These are phyloP conservation scores for Epichloe scottii DNA, from an alignment of 2,329 filamentous ascomycete genomes.

Conservation along the genomic window DNA sequence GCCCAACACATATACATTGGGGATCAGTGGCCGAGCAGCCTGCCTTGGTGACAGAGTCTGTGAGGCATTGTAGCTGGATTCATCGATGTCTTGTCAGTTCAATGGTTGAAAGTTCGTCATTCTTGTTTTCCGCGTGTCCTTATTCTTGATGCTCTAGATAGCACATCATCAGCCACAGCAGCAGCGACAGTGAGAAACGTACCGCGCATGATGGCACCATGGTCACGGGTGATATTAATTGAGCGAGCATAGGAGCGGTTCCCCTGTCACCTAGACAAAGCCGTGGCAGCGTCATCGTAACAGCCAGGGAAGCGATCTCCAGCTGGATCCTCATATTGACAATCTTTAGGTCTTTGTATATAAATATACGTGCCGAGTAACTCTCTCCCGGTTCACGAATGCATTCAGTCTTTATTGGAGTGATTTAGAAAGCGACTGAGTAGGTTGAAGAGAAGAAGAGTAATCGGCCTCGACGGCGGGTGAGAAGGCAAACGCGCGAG, in stretches of 20 bases:
- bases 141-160: too few species aligned
- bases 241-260: background rate
- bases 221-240: background rate
- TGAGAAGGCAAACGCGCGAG: too few species aligned
- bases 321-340: background rate
- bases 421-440: too few species aligned
- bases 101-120: background rate
- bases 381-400: too few species aligned
- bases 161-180: too few species aligned
- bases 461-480: too few species aligned
- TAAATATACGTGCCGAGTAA: too few species aligned
- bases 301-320: background rate
- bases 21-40: constrained; percentile 9
- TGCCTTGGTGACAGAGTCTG: background rate
- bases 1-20: constrained; percentile 24
- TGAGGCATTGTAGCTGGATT: constrained; percentile 1
- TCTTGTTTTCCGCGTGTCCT: too few species aligned
- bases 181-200: background rate
- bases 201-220: constrained; percentile 2
- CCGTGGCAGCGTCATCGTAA: background rate
- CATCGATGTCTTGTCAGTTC: background rate
- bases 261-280: background rate
- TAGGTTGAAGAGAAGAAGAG: too few species aligned
- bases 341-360: background rate
- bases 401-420: too few species aligned